These are phyloP conservation scores for Populus nigra DNA, from an alignment of 345 rosid genomes.

Conservation along the genomic window DNA sequence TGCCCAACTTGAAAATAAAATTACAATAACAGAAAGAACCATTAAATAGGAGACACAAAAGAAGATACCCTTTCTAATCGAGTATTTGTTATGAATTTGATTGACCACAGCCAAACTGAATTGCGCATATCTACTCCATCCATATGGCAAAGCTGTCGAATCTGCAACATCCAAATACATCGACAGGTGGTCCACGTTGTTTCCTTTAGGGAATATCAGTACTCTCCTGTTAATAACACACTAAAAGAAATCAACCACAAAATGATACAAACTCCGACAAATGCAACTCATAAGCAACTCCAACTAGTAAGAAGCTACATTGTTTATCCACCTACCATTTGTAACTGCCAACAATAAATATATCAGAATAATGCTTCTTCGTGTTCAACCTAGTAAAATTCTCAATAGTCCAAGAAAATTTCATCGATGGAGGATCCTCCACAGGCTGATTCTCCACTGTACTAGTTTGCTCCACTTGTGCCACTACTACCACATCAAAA, in stretches of 20 bases:
- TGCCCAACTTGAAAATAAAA: too few species aligned
- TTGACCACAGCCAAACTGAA: constrained; percentile 84
- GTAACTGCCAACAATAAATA: constrained; percentile 75
- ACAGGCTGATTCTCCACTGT: constrained; percentile 66
- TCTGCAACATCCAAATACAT: constrained; percentile 98
- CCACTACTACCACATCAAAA: constrained; percentile 31
- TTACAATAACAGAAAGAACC: not conserved
- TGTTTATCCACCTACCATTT: constrained; percentile 56
- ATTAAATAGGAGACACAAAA: not conserved
- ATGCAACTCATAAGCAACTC: not conserved
- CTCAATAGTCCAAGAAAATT: constrained; percentile 79
- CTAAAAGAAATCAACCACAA: constrained; percentile 11
- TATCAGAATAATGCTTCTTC: constrained; percentile 73
- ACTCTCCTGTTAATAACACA: constrained; percentile 62
- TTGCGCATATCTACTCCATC: constrained; percentile 93
- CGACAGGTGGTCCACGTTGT: constrained; percentile 87
- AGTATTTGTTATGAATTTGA: constrained; percentile 66
- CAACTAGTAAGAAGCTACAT: not conserved
- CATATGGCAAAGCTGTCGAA: constrained; percentile 70
- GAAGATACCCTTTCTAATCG: constrained; percentile 74
- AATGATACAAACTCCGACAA: not conserved
- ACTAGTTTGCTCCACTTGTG: constrained; percentile 52
- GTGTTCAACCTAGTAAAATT: constrained; percentile 72
- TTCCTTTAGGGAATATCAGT: constrained; percentile 82
- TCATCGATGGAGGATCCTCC: constrained; percentile 79